These are phyloP conservation scores for Bertia moriformis DNA, from an alignment of 2,329 filamentous ascomycete species.

Conservation along the genomic window DNA sequence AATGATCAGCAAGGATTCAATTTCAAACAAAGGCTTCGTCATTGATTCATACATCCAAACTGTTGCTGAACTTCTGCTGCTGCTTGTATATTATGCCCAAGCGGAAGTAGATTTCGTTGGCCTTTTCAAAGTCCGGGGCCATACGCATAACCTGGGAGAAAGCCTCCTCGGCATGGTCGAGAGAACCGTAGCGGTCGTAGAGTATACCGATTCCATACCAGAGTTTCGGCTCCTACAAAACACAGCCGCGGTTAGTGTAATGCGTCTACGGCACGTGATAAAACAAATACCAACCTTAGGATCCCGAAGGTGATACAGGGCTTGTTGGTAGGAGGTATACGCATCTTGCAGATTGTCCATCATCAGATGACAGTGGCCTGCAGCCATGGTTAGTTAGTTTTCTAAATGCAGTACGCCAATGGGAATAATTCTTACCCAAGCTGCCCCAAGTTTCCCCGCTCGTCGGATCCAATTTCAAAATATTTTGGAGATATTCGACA, in stretches of 20 bases:
- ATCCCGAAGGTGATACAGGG: conserved; percentile 79
- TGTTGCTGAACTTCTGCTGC: conserved; percentile 82
- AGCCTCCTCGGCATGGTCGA: conserved; percentile 93
- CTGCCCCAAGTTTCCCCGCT: conserved; percentile 97
- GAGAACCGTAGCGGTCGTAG: conserved; percentile 88
- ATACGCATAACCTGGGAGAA: conserved; percentile 99
- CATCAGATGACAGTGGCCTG: conserved; percentile 97
- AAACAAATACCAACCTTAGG: conserved; percentile 54
- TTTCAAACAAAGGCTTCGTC: background rate
- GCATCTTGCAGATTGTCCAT: conserved; percentile 96
- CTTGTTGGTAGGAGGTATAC: conserved; percentile 91
- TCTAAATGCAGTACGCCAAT: too few species aligned
- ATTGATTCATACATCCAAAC: conserved; percentile 59
- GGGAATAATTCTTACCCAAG: too few species aligned
- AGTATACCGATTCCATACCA: conserved; percentile 99
- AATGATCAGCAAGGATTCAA: background rate
- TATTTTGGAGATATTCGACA: conserved; percentile 80
- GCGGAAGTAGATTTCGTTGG: conserved; percentile 96
- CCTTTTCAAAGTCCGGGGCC: conserved; percentile 94
- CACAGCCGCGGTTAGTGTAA: background rate
- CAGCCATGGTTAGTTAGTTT: conserved; percentile 9
- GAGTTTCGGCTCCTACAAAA: conserved; percentile 69
- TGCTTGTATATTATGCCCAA: conserved; percentile 99
- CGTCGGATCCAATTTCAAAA: conserved; percentile 72
- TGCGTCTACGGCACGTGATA: too few species aligned